Evolutionary conservation across 805 yeast genomes (phyloP).

Genomic region (Candida anglica): DNA sequence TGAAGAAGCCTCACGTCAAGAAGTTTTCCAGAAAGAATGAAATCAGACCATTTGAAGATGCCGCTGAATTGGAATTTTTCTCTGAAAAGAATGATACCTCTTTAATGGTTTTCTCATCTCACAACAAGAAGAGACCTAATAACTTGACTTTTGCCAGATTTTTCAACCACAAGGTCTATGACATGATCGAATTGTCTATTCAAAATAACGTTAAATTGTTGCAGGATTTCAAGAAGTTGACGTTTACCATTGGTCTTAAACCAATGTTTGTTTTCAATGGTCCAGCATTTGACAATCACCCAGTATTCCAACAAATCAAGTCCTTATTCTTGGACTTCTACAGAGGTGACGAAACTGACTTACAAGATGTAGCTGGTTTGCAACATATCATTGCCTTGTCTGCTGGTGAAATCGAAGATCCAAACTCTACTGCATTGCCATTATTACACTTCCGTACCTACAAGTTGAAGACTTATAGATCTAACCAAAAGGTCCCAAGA

Average conservation of each 20-base stretch:
- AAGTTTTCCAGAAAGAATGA: constrained; percentile 87
- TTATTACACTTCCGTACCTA: constrained; percentile 87
- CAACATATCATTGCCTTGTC: constrained; percentile 86
- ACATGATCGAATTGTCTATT: constrained; percentile 86
- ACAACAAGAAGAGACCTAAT: constrained; percentile 90
- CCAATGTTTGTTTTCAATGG: constrained; percentile 96
- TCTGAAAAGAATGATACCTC: constrained; percentile 93
- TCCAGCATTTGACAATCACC: constrained; percentile 83
- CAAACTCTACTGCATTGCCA: constrained; percentile 72
- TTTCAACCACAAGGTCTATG: constrained; percentile 85
- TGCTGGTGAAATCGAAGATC: constrained; percentile 71
- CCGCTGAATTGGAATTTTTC: constrained; percentile 79
- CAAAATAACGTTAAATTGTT: constrained; percentile 64
- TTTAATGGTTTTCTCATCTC: constrained; percentile 69
- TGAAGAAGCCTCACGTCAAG: constrained; percentile 87
- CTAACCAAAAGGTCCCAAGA: constrained; percentile 88
- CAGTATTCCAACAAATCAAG: constrained; percentile 79
- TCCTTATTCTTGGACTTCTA: constrained; percentile 88
- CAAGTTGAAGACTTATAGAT: constrained; percentile 71
- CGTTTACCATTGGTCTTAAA: constrained; percentile 84
- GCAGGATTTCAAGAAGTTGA: constrained; percentile 72
- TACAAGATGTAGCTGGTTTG: constrained; percentile 91
- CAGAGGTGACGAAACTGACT: constrained; percentile 74
- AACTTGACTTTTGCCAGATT: constrained; percentile 85
- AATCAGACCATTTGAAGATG: constrained; percentile 89